A percentile compares a stretch with the other conserved stretches of the same genome.
These are phyloP conservation scores for Candida sithepensis DNA, from an alignment of 805 yeast species.

Conservation along the genomic window DNA sequence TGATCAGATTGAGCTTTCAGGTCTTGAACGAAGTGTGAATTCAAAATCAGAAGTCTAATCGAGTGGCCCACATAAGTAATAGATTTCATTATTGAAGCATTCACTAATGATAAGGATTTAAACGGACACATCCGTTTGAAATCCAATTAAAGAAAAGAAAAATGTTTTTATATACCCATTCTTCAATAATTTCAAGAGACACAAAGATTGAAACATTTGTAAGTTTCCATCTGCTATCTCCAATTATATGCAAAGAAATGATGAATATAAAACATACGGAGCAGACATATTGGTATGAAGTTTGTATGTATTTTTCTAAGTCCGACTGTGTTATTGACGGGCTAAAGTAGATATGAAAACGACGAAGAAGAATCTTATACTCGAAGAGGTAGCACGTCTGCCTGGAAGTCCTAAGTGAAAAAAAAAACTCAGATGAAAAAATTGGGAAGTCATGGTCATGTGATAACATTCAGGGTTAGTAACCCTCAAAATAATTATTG, in stretches of 20 bases:
- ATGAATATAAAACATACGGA: conserved; percentile 22
- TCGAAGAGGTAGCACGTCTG: not conserved
- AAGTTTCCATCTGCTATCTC: not conserved
- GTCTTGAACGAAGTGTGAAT: not conserved
- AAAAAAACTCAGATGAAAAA: not conserved
- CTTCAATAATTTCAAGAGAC: not conserved
- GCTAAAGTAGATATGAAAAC: conserved; percentile 1
- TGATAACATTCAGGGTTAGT: not conserved
- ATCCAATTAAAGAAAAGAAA: conserved; percentile 3
- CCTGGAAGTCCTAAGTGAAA: not conserved
- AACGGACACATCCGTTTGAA: not conserved
- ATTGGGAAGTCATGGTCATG: not conserved
- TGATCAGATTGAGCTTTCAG: not conserved
- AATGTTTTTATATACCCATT: conserved; percentile 4
- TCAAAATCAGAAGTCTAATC: not conserved
- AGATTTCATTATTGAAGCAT: conserved; percentile 1
- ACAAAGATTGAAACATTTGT: not conserved
- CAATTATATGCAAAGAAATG: not conserved
- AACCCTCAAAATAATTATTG: not conserved
- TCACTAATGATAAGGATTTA: not conserved
- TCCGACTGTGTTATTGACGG: no score
- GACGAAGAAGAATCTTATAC: not conserved
- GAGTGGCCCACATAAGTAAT: not conserved
- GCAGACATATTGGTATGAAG: conserved; percentile 25
- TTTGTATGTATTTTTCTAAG: no score